Evolutionary conservation across 2,329 filamentous ascomycete genomes (phyloP).

Genomic region (Dactylellina sp.): DNA sequence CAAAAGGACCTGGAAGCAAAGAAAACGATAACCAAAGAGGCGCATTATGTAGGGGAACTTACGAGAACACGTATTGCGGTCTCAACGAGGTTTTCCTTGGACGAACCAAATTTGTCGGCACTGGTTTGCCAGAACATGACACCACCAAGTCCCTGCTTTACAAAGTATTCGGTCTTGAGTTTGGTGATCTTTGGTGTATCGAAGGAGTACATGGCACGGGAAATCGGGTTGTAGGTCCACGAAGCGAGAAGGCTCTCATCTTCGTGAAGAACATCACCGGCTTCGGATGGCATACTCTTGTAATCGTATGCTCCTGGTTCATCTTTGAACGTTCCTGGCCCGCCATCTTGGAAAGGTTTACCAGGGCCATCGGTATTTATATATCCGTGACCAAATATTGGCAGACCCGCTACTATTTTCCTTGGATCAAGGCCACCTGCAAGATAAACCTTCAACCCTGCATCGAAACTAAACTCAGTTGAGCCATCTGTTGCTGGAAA

Average conservation of each 20-base stretch:
- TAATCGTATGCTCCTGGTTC: slow-evolving; percentile 88
- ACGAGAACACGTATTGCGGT: slow-evolving; percentile 25
- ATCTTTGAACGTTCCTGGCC: slow-evolving; percentile 70
- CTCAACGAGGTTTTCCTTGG: slow-evolving; percentile 16
- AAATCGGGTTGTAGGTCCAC: slow-evolving; percentile 78
- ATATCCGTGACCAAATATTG: slow-evolving; percentile 89
- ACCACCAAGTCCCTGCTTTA: slow-evolving; percentile 76
- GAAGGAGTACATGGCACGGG: slow-evolving; percentile 80
- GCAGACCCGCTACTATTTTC: slow-evolving; percentile 92
- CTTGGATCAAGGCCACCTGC: slow-evolving; percentile 71
- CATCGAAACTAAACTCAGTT: slow-evolving; percentile 82
- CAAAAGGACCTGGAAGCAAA: background rate
- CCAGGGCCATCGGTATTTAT: slow-evolving; percentile 73
- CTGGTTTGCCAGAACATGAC: slow-evolving; percentile 99
- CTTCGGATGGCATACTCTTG: slow-evolving; percentile 79
- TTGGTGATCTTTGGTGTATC: slow-evolving; percentile 76
- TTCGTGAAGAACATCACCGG: slow-evolving; percentile 72
- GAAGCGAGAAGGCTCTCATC: slow-evolving; percentile 76
- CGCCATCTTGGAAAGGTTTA: too few relatives aligned
- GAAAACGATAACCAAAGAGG: background rate
- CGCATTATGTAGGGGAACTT: background rate
- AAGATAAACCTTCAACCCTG: slow-evolving; percentile 78
- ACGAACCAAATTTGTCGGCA: slow-evolving; percentile 72
- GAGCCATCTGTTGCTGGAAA: slow-evolving; percentile 69
- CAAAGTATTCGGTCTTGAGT: slow-evolving; percentile 79